A percentile compares a stretch with the other conserved stretches of the same genome.
Evolutionary conservation across 2,329 filamentous ascomycete genomes (phyloP).

Genomic region (Aspergillus tamarii): DNA sequence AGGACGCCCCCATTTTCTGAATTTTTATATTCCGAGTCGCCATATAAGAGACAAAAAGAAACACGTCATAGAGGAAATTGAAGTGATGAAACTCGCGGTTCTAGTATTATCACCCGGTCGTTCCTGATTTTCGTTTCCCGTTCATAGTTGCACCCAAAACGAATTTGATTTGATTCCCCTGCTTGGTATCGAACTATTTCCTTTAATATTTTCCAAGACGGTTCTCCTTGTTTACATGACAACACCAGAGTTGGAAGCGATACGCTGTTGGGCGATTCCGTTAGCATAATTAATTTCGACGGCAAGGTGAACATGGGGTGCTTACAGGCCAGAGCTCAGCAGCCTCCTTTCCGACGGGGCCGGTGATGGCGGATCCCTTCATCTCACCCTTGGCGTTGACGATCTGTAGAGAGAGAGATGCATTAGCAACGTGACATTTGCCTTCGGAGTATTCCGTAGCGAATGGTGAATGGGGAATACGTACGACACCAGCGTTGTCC

Average conservation of each 20-base stretch:
- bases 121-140: constrained; percentile 12
- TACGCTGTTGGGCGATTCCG: constrained; percentile 67
- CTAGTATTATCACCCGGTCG: constrained; percentile 9
- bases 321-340: constrained; percentile 98
- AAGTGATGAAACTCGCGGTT: constrained; percentile 9
- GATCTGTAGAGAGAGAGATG: constrained; percentile 62
- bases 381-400: constrained; percentile 99
- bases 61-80: constrained; percentile 15
- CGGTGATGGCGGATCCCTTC: constrained; percentile 99
- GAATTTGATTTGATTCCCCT: constrained; percentile 13
- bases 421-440: neutral
- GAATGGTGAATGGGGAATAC: constrained; percentile 46
- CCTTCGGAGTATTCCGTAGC: neutral
- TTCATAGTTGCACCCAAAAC: constrained; percentile 13
- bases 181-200: constrained; percentile 19
- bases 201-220: constrained; percentile 14
- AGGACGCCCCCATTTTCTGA: constrained; percentile 5
- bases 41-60: constrained; percentile 18
- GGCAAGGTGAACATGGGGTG: neutral
- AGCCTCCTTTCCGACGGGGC: constrained; percentile 98
- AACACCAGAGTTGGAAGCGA: constrained; percentile 99
- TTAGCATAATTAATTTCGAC: constrained; percentile 35
- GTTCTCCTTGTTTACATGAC: constrained; percentile 79
- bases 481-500: constrained; percentile 98
- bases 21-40: constrained; percentile 19